Evolutionary conservation across 108 stramenopile species (phyloP).

Genomic region (Aurantiochytrium sp.): DNA sequence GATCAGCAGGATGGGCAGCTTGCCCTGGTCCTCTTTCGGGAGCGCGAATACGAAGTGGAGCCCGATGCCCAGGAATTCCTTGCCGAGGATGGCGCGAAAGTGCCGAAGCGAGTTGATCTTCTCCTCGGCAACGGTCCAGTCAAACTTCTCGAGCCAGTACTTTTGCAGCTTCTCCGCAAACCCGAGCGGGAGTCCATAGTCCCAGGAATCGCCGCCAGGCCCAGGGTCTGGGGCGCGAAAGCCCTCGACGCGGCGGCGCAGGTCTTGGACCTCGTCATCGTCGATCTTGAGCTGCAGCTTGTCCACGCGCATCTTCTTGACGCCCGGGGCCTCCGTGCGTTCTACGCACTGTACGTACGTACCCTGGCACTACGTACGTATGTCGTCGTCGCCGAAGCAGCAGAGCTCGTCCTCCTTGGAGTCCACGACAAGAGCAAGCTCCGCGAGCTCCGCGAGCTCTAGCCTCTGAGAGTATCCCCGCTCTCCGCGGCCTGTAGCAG

Average conservation of each 20-base stretch:
- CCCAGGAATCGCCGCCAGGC: neutral
- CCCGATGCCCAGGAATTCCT: neutral
- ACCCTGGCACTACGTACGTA: too few relatives aligned
- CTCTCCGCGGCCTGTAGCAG: too few relatives aligned
- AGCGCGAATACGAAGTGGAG: neutral
- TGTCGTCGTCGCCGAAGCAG: too few relatives aligned
- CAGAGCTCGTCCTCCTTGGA: too few relatives aligned
- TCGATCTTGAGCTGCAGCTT: neutral
- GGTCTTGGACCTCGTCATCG: neutral
- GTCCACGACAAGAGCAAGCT: too few relatives aligned
- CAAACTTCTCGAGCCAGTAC: neutral
- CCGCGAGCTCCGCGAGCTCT: too few relatives aligned
- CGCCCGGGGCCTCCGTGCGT: too few relatives aligned
- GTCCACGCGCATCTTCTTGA: neutral
- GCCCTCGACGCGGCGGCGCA: neutral
- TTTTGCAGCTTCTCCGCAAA: neutral
- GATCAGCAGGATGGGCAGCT: neutral
- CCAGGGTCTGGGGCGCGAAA: neutral
- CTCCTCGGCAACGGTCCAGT: neutral
- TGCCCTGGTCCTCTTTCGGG: neutral
- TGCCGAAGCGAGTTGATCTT: neutral
- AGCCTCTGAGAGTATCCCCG: too few relatives aligned
- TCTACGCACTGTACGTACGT: too few relatives aligned
- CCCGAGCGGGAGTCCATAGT: neutral
- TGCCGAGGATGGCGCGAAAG: neutral